These are phyloP conservation scores for Aspergillus cristatus DNA, from an alignment of 495 filamentous ascomycete species.

Conservation along the genomic window DNA sequence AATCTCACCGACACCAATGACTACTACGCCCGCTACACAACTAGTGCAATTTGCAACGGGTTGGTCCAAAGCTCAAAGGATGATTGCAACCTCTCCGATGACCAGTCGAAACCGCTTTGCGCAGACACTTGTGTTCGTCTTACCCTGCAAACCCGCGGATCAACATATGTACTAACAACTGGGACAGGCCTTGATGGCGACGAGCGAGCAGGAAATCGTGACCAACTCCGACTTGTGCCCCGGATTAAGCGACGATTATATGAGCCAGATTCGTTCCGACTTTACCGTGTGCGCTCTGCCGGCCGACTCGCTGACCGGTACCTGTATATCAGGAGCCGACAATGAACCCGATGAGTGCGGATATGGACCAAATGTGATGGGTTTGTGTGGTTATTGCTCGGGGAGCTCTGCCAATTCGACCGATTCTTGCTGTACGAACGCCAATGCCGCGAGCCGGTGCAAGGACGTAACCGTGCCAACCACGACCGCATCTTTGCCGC, in stretches of 20 bases:
- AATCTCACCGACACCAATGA: constrained; percentile 72
- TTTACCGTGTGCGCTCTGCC: constrained; percentile 85
- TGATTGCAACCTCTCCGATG: constrained; percentile 55
- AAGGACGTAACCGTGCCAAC: constrained; percentile 63
- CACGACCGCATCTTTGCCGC: constrained; percentile 55
- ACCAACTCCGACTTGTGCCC: constrained; percentile 67
- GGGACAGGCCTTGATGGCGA: constrained; percentile 65
- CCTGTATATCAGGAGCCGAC: constrained; percentile 62
- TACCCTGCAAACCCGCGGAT: not conserved
- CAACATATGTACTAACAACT: constrained; percentile 16
- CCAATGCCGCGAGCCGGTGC: constrained; percentile 64
- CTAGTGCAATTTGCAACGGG: constrained; percentile 85
- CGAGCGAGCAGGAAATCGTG: constrained; percentile 76
- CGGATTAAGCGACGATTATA: constrained; percentile 49
- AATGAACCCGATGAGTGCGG: constrained; percentile 91
- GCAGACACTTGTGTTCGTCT: constrained; percentile 77
- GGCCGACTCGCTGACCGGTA: constrained; percentile 59
- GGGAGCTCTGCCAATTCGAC: constrained; percentile 78
- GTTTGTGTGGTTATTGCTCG: constrained; percentile 80
- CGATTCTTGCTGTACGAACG: constrained; percentile 86
- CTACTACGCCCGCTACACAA: constrained; percentile 91
- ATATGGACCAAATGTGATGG: constrained; percentile 67
- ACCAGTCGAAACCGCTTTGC: constrained; percentile 68
- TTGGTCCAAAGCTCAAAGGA: constrained; percentile 84
- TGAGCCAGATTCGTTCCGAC: constrained; percentile 78